phyloP scores from a whole-genome alignment of 805 yeast genomes.

The Cyberlindnera petersonii region DNA sequence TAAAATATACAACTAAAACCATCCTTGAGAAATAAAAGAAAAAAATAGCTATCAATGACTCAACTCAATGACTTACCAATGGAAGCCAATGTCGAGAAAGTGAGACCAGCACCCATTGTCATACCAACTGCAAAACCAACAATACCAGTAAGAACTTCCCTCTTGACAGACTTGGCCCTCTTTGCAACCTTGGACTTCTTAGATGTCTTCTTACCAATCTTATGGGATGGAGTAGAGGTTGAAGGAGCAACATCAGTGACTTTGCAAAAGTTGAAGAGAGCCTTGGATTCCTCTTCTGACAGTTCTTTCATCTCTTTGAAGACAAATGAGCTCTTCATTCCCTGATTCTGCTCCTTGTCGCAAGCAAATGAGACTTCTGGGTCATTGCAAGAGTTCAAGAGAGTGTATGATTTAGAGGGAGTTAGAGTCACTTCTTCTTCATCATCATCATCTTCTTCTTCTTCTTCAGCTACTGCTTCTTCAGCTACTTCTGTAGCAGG shows the following conservation, averaged over 20 bases:
- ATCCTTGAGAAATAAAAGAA: background rate
- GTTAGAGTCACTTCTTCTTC: no score
- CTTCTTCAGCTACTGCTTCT: slow-evolving; percentile 1
- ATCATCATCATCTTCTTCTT: background rate
- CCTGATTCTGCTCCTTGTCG: no score
- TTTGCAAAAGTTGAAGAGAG: background rate
- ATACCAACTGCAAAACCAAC: slow-evolving; percentile 15
- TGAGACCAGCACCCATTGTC: slow-evolving; percentile 18
- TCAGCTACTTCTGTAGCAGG: no score
- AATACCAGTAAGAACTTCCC: slow-evolving; percentile 9
- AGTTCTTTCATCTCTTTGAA: no score
- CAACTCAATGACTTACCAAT: slow-evolving; percentile 8
- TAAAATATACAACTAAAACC: background rate
- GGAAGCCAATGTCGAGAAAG: slow-evolving; percentile 14
- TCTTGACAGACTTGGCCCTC: slow-evolving; percentile 3
- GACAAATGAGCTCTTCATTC: no score
- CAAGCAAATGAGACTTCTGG: no score
- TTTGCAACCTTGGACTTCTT: slow-evolving; percentile 3
- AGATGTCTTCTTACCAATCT: background rate
- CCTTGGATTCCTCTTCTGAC: background rate
- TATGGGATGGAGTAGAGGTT: no score
- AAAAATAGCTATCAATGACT: background rate
- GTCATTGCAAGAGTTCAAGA: background rate
- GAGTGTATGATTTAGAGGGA: background rate
- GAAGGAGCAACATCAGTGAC: no score